Evolutionary conservation across 345 rosid species (phyloP).

Genomic region (Arabis hirsuta): DNA sequence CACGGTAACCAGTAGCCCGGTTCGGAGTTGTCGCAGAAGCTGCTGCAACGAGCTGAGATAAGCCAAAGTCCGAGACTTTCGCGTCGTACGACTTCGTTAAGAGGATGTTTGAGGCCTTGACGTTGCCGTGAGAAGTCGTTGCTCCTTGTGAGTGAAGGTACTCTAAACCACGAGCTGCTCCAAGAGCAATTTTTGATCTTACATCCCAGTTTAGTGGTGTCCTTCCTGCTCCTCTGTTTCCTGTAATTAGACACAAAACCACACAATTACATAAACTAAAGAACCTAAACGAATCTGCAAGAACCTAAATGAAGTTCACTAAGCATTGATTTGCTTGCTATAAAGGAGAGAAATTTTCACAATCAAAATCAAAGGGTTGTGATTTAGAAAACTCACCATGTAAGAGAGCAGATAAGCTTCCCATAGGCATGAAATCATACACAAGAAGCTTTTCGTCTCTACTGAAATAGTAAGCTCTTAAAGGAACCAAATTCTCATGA

Average conservation of each 20-base stretch:
- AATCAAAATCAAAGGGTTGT: not conserved
- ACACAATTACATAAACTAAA: not conserved
- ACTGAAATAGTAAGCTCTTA: slow-evolving; percentile 57
- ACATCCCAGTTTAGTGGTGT: slow-evolving; percentile 75
- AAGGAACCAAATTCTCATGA: slow-evolving; percentile 69
- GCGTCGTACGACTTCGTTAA: slow-evolving; percentile 67
- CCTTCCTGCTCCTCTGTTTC: slow-evolving; percentile 65
- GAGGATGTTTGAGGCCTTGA: slow-evolving; percentile 89
- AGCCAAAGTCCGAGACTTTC: slow-evolving; percentile 80
- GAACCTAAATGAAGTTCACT: slow-evolving; percentile 3
- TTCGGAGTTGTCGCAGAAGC: slow-evolving; percentile 61
- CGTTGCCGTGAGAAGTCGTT: slow-evolving; percentile 70
- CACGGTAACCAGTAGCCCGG: slow-evolving; percentile 78
- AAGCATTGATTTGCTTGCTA: not conserved
- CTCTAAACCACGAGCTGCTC: slow-evolving; percentile 72
- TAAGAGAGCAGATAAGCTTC: slow-evolving; percentile 72
- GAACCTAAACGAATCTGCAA: not conserved
- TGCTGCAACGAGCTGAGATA: slow-evolving; percentile 66
- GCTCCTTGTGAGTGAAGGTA: slow-evolving; percentile 79
- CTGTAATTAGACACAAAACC: slow-evolving; percentile 15
- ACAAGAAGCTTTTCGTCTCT: slow-evolving; percentile 70
- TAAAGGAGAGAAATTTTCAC: not conserved
- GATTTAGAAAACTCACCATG: slow-evolving; percentile 55
- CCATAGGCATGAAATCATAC: slow-evolving; percentile 62
- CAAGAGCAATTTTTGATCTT: slow-evolving; percentile 67